Base-by-base conservation (phyloP, 257 asterid species). In the Mitragyna speciosa region DNA sequence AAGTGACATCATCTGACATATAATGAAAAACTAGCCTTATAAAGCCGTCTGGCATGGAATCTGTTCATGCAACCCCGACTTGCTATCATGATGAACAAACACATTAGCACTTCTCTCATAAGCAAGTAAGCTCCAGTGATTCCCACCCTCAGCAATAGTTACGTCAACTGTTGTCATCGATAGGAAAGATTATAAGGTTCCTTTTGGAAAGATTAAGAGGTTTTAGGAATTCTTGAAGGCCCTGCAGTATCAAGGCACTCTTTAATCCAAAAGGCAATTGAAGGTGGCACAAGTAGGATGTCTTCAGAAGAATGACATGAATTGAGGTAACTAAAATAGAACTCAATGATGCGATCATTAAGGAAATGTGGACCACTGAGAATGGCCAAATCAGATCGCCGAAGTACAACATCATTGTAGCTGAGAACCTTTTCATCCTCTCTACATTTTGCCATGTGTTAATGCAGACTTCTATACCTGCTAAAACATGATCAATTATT, bases 61-160 rank as follows among this genome's bases (percentile, higher is more conserved):
- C 26, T 66, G 72, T 92, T 95, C 76, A 82, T n/a, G 69, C 84
- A 82, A 16, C 64, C n/a, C n/a, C n/a, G n/a, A n/a, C n/a, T n/a
- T 77, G 86, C 97, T 92, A 73, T 93, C 99, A 51, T 93, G 98
- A 81, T 93, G 97, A 68, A 92, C 92, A 80, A 92, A 91, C 61
- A 79, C 65, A 72, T 92, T 87, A 63, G 88, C 79, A 15, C 82
- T 68, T 72, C 93, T 88, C 74, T 81, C 89, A 51, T 84, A 93
- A 11, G 88, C 94, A 39, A 95, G 97, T 78, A 93, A 82, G 86
- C 92, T 92, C 97, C 99, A 95, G 63, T 90, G 97, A 51, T 77
- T 82, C 70, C 98, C 97, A 11, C 98, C 99, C 84, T 87, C 98
- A 4, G 94, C 97, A 77, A 75, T 20, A 52, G 70, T 75, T 81